Conservation (phyloP, 2,329 filamentous ascomycete species). For the Fusarium sublunatum region DNA sequence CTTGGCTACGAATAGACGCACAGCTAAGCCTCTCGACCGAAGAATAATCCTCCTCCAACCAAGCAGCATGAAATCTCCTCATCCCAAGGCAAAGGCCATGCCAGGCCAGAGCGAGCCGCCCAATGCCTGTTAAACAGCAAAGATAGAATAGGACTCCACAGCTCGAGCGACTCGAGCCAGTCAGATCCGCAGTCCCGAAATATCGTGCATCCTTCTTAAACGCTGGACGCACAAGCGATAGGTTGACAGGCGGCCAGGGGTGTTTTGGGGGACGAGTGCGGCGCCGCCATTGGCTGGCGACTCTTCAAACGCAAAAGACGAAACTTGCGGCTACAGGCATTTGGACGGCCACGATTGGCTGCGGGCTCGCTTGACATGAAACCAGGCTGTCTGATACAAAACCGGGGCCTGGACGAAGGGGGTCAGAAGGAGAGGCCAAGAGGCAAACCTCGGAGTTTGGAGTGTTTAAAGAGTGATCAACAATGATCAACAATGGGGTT, state of each 20-base stretch:
- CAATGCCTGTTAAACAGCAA: conserved; percentile 6
- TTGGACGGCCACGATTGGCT: conserved; percentile 26
- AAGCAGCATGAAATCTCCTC: conserved; percentile 18
- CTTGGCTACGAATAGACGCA: conserved; percentile 35
- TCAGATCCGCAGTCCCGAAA: conserved; percentile 5
- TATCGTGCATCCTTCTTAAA: conserved; percentile 21
- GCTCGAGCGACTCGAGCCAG: conserved; percentile 2
- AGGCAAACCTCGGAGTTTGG: neutral
- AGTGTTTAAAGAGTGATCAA: conserved; percentile 13
- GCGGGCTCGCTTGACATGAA: conserved; percentile 22
- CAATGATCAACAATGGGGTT: neutral
- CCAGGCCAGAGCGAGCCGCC: conserved; percentile 10
- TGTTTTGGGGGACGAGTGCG: neutral
- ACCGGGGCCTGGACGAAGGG: conserved; percentile 16
- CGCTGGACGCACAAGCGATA: conserved; percentile 15
- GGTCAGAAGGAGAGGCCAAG: conserved; percentile 3
- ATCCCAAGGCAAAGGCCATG: neutral
- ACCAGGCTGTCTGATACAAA: conserved; percentile 37
- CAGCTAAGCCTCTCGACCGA: conserved; percentile 15
- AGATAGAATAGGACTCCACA: conserved; percentile 12
- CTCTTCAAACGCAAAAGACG: conserved; percentile 29
- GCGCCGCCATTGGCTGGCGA: conserved; percentile 10
- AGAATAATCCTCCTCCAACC: conserved; percentile 22
- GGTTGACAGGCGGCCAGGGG: conserved; percentile 11
- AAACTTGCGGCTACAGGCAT: conserved; percentile 12